A percentile compares a stretch with the other conserved stretches of the same genome.
These are phyloP conservation scores for Pelargonium australe DNA, from an alignment of 441 rosid species.

Conservation along the genomic window DNA sequence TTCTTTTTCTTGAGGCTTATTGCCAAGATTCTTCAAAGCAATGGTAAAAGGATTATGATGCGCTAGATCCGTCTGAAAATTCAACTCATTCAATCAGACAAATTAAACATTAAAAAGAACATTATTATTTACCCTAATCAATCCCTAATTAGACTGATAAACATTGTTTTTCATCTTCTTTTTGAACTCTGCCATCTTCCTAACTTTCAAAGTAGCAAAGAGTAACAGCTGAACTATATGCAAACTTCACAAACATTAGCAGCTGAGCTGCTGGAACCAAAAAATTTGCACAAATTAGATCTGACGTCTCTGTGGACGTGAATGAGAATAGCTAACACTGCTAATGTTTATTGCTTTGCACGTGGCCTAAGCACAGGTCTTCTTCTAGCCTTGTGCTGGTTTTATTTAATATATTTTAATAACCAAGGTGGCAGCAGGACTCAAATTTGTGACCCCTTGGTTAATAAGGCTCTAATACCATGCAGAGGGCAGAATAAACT, in stretches of 20 bases:
- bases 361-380: no score
- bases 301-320: no score
- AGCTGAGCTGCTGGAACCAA: no score
- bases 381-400: no score
- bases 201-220: not conserved
- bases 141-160: not conserved
- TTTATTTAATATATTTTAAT: no score
- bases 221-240: not conserved
- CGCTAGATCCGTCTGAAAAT: constrained; percentile 46
- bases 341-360: no score
- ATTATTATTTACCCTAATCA: not conserved
- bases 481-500: no score
- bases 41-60: constrained; percentile 35
- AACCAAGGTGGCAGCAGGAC: no score
- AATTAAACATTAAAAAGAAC: not conserved
- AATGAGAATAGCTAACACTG: no score
- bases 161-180: not conserved
- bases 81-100: not conserved
- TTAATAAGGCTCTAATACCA: no score
- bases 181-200: not conserved
- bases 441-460: no score
- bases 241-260: no score
- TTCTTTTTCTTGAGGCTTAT: constrained; percentile 30
- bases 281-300: not conserved
- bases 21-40: constrained; percentile 43